Evolutionary conservation across 345 rosid genomes (phyloP).

Genomic region (Populus nigra): DNA sequence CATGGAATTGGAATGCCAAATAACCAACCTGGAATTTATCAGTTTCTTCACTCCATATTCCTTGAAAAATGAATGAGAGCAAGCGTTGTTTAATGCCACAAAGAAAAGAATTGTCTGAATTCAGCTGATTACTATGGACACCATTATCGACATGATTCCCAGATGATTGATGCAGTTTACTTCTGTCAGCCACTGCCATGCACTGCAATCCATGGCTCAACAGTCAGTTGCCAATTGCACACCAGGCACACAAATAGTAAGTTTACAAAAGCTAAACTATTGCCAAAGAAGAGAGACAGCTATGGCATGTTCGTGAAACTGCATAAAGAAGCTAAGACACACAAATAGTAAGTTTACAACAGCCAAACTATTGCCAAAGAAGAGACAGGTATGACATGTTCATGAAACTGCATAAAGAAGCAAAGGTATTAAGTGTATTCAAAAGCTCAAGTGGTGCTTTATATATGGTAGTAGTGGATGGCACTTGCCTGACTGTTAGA

Average conservation of each 20-base stretch:
- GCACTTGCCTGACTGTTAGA: slow-evolving; percentile 69
- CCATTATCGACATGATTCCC: slow-evolving; percentile 42
- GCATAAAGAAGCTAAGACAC: neutral
- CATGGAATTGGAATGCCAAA: slow-evolving; percentile 13
- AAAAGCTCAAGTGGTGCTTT: neutral
- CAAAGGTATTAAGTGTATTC: neutral
- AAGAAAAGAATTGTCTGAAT: slow-evolving; percentile 49
- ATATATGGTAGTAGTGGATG: neutral
- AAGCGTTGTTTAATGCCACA: slow-evolving; percentile 87
- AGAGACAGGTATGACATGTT: neutral
- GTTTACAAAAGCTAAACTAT: neutral
- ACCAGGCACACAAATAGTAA: neutral
- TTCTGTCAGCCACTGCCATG: slow-evolving; percentile 46
- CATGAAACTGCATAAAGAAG: neutral
- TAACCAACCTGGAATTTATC: slow-evolving; percentile 61
- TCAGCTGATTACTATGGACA: slow-evolving; percentile 38
- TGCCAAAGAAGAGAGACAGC: neutral
- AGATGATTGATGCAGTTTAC: slow-evolving; percentile 40
- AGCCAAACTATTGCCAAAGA: neutral
- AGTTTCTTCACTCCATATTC: slow-evolving; percentile 74
- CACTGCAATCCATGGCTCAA: slow-evolving; percentile 40
- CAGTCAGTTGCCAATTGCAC: slow-evolving; percentile 8
- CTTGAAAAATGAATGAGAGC: slow-evolving; percentile 85
- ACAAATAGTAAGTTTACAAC: neutral
- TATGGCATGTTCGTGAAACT: neutral